A percentile compares a stretch with the other conserved stretches of the same genome.
phyloP scores from a whole-genome alignment of 2,329 filamentous ascomycete genomes.

The Ophiostoma fasciatum region DNA sequence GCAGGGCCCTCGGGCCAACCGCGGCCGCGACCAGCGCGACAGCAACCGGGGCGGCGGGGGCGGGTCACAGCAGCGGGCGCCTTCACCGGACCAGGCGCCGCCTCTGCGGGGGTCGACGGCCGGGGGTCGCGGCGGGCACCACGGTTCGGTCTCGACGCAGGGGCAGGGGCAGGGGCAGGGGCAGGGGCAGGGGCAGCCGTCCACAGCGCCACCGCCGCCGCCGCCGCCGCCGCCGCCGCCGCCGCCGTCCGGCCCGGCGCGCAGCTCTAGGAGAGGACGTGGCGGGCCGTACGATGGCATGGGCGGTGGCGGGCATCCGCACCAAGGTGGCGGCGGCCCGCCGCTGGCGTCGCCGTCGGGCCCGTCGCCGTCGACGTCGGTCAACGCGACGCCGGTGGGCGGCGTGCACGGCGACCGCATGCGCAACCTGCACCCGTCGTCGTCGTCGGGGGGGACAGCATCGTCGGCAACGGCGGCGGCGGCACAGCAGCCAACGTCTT shows the following conservation, averaged over 20 bases:
- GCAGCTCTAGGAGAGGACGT: constrained; percentile 16
- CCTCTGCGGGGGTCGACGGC: too few species aligned
- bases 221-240: constrained; percentile 18
- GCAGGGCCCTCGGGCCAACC: constrained; percentile 37
- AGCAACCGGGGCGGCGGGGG: too few species aligned
- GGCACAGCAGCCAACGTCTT: too few species aligned
- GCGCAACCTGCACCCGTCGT: constrained; percentile 2
- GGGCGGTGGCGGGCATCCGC: too few species aligned
- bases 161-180: too few species aligned
- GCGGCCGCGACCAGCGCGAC: constrained; percentile 24
- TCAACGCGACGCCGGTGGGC: constrained; percentile 8
- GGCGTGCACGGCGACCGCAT: constrained; percentile 6
- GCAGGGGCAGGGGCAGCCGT: constrained; percentile 27
- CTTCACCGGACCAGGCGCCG: too few species aligned
- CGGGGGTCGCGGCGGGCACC: too few species aligned
- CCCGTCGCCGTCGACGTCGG: constrained; percentile 8
- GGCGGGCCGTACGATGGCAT: constrained; percentile 19
- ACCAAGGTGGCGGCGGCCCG: not conserved
- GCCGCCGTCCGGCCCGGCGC: constrained; percentile 12
- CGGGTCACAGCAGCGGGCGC: too few species aligned
- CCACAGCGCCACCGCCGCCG: constrained; percentile 14
- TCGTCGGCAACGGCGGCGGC: too few species aligned
- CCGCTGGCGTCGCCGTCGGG: not conserved
- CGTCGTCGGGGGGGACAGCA: not conserved
- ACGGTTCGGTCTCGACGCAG: too few species aligned